Percentiles rank a stretch among this genome's conserved stretches.
phyloP scores from a whole-genome alignment of 305 asterid species.

The Stenogyne calaminthoides region DNA sequence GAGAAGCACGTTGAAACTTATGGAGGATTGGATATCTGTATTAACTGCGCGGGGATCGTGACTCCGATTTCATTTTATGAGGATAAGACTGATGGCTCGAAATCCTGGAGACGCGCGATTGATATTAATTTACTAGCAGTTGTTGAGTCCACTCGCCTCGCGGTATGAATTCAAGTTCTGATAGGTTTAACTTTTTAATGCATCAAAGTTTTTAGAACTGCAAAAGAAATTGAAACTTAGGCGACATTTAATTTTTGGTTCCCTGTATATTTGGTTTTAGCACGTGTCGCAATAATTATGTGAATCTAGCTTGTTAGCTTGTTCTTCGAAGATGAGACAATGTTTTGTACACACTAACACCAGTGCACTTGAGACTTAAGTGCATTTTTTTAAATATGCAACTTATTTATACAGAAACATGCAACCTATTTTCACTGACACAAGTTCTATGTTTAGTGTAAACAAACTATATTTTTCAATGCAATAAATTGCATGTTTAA shows the following conservation, averaged over 20 bases:
- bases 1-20: constrained; percentile 62
- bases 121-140: constrained; percentile 69
- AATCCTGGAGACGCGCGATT: constrained; percentile 75
- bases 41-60: constrained; percentile 77
- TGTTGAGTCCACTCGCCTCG: constrained; percentile 69
- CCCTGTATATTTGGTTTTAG: not conserved
- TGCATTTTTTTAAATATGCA: no score
- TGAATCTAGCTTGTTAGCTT: constrained; percentile 9
- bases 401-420: no score
- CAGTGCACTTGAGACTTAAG: no score
- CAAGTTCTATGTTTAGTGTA: no score
- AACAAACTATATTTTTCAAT: no score
- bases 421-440: no score
- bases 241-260: constrained; percentile 2
- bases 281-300: not conserved
- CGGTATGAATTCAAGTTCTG: constrained; percentile 46
- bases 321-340: not conserved
- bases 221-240: not conserved
- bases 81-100: constrained; percentile 74
- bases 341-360: no score
- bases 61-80: constrained; percentile 52
- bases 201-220: not conserved
- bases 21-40: constrained; percentile 89
- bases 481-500: no score
- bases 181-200: not conserved